These are phyloP conservation scores for Aureobasidium musti DNA, from an alignment of 2,329 filamentous ascomycete species.

Conservation along the genomic window DNA sequence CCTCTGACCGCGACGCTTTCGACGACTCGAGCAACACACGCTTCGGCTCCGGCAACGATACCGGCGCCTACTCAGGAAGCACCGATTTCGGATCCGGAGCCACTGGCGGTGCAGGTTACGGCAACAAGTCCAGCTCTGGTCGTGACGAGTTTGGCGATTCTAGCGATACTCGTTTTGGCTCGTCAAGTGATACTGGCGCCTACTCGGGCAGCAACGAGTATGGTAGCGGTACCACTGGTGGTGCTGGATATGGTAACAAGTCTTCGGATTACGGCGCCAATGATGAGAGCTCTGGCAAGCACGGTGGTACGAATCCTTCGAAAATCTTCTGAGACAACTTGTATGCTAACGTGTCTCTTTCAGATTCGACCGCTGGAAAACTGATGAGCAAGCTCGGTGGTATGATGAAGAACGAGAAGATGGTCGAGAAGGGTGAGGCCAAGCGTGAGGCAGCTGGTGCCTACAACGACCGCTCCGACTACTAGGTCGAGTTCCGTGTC, in stretches of 20 bases:
- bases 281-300: conserved; percentile 12
- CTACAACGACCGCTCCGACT: conserved; percentile 7
- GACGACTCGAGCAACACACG: conserved; percentile 32
- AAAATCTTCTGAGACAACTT: background rate
- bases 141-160: conserved; percentile 42
- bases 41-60: conserved; percentile 18
- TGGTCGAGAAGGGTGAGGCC: conserved; percentile 54
- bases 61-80: conserved; percentile 41
- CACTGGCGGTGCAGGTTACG: conserved; percentile 30
- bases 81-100: background rate
- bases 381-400: conserved; percentile 52
- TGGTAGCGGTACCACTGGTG: conserved; percentile 34
- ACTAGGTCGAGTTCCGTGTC: background rate
- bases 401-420: conserved; percentile 51
- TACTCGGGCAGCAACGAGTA: conserved; percentile 6
- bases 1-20: conserved; percentile 15
- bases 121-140: conserved; percentile 36
- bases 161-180: conserved; percentile 12
- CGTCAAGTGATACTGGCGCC: background rate
- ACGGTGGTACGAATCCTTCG: background rate
- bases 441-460: conserved; percentile 49
- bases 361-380: conserved; percentile 56
- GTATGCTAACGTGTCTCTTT: background rate
- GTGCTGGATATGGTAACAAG: conserved; percentile 46
- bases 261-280: conserved; percentile 14